Evolutionary conservation across 306 rosid genomes (phyloP).

Genomic region (Acacia acuminata): DNA sequence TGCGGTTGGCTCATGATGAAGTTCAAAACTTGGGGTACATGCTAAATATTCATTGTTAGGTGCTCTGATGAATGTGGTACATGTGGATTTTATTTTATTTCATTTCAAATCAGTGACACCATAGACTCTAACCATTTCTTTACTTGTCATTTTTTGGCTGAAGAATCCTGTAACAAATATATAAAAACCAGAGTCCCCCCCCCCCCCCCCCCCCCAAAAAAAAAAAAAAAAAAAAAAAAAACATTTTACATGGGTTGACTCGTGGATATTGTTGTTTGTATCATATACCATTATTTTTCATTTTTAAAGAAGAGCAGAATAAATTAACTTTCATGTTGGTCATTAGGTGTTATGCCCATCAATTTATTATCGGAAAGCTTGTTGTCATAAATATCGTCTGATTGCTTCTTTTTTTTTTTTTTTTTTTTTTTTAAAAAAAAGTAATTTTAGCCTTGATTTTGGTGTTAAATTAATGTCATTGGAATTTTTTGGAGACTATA

Average conservation of each 20-base stretch:
- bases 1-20: not conserved
- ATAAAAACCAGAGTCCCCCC: not conserved
- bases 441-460: not conserved
- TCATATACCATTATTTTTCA: not conserved
- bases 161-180: not conserved
- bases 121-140: not conserved
- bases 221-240: too few species aligned
- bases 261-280: not conserved
- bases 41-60: not conserved
- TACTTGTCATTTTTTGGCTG: not conserved
- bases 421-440: too few species aligned
- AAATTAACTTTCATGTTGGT: not conserved
- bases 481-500: not conserved
- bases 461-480: not conserved
- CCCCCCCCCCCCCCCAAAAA: too few species aligned
- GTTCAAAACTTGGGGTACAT: not conserved
- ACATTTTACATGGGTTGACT: not conserved
- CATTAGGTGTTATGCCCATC: not conserved
- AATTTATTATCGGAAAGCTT: not conserved
- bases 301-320: not conserved
- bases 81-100: not conserved
- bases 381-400: not conserved
- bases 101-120: not conserved
- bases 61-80: not conserved
- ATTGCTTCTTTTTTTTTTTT: not conserved